Conservation (phyloP, 257 asterid genomes). For the Jasminum sambac region DNA sequence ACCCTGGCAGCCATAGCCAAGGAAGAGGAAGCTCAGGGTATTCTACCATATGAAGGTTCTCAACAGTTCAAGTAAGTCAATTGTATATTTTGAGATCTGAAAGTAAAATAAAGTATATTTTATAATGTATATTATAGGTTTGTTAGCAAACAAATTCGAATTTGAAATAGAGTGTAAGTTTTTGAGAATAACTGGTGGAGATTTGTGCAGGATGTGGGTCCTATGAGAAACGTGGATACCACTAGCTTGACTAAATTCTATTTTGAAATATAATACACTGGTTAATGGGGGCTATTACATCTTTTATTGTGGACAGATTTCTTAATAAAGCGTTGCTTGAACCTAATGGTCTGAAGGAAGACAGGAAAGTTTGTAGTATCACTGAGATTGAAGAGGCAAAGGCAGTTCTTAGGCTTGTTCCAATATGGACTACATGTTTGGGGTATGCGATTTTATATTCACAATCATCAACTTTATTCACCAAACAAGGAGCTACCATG, state of each 20-base stretch:
- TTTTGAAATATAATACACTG: too few relatives aligned
- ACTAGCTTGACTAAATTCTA: too few relatives aligned
- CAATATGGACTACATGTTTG: slow-evolving; percentile 29
- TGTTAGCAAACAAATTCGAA: too few relatives aligned
- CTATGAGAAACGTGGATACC: too few relatives aligned
- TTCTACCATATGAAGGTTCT: slow-evolving; percentile 13
- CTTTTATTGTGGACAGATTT: slow-evolving; percentile 15
- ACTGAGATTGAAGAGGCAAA: slow-evolving; percentile 20
- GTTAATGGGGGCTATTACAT: not conserved
- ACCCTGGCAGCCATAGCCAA: slow-evolving; percentile 7
- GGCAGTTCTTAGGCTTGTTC: slow-evolving; percentile 23
- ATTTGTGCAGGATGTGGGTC: too few relatives aligned
- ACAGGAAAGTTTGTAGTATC: not conserved
- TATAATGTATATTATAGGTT: too few relatives aligned
- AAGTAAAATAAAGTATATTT: not conserved
- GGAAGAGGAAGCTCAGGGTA: slow-evolving; percentile 27
- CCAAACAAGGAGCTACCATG: slow-evolving; percentile 27
- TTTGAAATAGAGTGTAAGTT: too few relatives aligned
- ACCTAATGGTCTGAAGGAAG: slow-evolving; percentile 8
- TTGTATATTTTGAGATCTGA: not conserved
- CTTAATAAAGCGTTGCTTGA: slow-evolving; percentile 27
- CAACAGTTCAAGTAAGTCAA: slow-evolving; percentile 23
- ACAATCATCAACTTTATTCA: slow-evolving; percentile 28
- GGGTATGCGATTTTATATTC: slow-evolving; percentile 28
- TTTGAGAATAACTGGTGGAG: too few relatives aligned